A percentile compares a stretch with the other conserved stretches of the same genome.
phyloP scores from a whole-genome alignment of 2,329 filamentous ascomycete species.

The Penicillium sumatraense region DNA sequence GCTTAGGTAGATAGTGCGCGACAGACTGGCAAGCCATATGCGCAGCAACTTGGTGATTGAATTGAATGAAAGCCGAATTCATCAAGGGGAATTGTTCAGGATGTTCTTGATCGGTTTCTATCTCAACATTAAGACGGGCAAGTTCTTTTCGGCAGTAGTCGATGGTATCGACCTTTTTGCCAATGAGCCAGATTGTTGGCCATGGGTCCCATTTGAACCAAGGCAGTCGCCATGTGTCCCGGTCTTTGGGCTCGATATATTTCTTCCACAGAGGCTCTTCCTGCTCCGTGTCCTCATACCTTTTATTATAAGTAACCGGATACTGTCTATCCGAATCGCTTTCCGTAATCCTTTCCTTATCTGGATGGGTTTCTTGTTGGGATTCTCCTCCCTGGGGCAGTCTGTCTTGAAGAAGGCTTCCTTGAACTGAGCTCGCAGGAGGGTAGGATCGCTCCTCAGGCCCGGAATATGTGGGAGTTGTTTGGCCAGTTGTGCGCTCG shows the following conservation, averaged over 20 bases:
- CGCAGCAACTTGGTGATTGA: constrained; percentile 95
- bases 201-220: constrained; percentile 69
- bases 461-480: constrained; percentile 3
- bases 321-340: constrained; percentile 55
- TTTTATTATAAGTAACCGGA: constrained; percentile 64
- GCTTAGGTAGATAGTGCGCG: constrained; percentile 86
- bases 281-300: constrained; percentile 65
- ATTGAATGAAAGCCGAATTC: constrained; percentile 98
- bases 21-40: constrained; percentile 97
- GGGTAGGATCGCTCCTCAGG: constrained; percentile 3
- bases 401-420: constrained; percentile 11
- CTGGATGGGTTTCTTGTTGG: constrained; percentile 24
- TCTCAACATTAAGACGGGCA: constrained; percentile 90
- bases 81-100: constrained; percentile 86
- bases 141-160: constrained; percentile 87
- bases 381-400: constrained; percentile 13
- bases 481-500: constrained; percentile 5
- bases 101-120: constrained; percentile 84
- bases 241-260: constrained; percentile 79
- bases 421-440: neutral
- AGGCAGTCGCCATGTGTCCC: constrained; percentile 81
- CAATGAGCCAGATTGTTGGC: constrained; percentile 75
- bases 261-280: constrained; percentile 76
- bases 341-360: constrained; percentile 28
- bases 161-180: constrained; percentile 92